Evolutionary conservation across 2,329 filamentous ascomycete genomes (phyloP), one percentile per base, ranked within the genome.

Genomic region (Nigrospora oryzae): DNA sequence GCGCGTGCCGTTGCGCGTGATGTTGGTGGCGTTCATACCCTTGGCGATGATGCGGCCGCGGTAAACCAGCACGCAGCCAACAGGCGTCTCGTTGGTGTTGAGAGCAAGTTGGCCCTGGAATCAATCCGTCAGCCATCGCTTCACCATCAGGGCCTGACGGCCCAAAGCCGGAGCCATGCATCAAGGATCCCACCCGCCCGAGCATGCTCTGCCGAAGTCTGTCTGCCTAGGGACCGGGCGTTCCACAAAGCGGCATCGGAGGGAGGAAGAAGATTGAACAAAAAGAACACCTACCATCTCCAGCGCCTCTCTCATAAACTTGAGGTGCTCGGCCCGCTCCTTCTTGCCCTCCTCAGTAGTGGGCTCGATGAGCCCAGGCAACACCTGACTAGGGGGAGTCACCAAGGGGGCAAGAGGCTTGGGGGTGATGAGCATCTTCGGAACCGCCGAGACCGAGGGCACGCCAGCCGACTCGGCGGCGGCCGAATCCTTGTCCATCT

Each of bases 11-110:
- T 95, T 82, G 40, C 91, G 81, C 23, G 86, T 93, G 54, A 86
- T 76, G 58, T 96, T 98, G 43, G 93, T 98, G 51, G 94, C 93
- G 58, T 98, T 98, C 86, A 96, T 96, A 50, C 93, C 93, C 51
- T 77, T 79, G 36, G 88, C 90, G 52, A 98, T 89, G 51, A 96
- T 76, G 53, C 80, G 74, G 52, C 81, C 83, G 28, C 87, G 67
- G 60, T 89, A 78, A 17, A 97, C 90, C 43, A 98, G 82, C 31
- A 98, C 89, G 64, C 93, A 98, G 40, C 93, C 94, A 16, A 98
- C 93, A 1, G 93, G 93, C 1, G 94, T 97, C 69, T 98, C 93
- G 55, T 95, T 90, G 49, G 80, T 86, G 54, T 72, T 71, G 40
- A 98, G 79, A 17, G 94, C 93, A 52, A 89, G 78, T 57, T 91